These are phyloP conservation scores for Delitschia confertaspora DNA, from an alignment of 495 filamentous ascomycete genomes.

Conservation along the genomic window DNA sequence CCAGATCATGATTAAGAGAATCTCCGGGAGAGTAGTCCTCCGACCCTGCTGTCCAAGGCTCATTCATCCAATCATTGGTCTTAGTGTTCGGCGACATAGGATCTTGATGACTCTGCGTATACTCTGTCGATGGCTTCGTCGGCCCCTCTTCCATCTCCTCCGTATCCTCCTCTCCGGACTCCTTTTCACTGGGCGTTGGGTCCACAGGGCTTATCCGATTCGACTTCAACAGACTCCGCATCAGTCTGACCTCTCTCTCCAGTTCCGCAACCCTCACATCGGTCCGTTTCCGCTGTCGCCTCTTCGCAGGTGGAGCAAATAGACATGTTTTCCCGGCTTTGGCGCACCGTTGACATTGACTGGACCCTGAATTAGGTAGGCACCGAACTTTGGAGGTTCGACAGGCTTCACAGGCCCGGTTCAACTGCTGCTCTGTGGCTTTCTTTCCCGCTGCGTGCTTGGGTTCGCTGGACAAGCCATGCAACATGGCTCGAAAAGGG, in stretches of 20 bases:
- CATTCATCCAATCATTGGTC: not conserved
- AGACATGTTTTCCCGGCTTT: conserved; percentile 22
- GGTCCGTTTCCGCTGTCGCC: conserved; percentile 24
- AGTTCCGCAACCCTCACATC: conserved; percentile 26
- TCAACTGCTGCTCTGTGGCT: conserved; percentile 22
- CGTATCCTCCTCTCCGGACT: conserved; percentile 10
- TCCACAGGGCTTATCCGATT: conserved; percentile 11
- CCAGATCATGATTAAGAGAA: conserved; percentile 8
- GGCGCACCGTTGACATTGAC: conserved; percentile 24
- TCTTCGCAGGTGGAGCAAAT: conserved; percentile 24
- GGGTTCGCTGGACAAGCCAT: not conserved
- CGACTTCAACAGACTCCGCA: conserved; percentile 21
- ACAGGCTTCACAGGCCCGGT: conserved; percentile 26
- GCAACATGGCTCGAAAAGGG: conserved; percentile 6
- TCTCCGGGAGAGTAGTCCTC: not conserved
- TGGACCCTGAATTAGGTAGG: conserved; percentile 6
- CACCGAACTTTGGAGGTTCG: conserved; percentile 27
- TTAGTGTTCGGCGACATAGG: not conserved
- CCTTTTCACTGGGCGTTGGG: conserved; percentile 9
- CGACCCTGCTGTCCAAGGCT: not conserved
- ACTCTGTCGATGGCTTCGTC: not conserved
- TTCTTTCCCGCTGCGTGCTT: conserved; percentile 12
- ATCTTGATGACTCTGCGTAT: not conserved
- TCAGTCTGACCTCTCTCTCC: conserved; percentile 22
- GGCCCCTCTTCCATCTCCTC: conserved; percentile 3